Conservation (phyloP, 129 eudicot species). For the Flaveria bidentis region DNA sequence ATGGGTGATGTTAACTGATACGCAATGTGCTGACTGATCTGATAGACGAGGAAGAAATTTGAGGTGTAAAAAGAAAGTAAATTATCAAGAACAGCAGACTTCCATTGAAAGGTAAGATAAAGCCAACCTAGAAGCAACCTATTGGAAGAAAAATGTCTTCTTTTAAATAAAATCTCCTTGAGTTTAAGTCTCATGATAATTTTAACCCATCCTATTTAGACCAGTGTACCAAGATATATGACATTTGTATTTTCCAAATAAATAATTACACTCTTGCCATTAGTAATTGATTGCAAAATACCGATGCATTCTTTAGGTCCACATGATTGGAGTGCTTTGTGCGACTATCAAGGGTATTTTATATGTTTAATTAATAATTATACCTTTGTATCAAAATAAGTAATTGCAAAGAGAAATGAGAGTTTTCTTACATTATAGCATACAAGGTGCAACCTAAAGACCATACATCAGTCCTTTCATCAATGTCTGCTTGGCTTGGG, state of each 20-base stretch:
- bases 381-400: neutral
- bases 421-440: conserved; percentile 77
- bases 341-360: neutral
- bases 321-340: neutral
- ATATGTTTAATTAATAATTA: neutral
- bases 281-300: neutral
- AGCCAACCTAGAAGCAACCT: no score
- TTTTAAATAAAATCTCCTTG: neutral
- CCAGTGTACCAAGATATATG: neutral
- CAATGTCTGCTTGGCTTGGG: conserved; percentile 94
- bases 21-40: neutral
- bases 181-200: neutral
- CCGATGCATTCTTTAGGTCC: neutral
- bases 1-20: neutral
- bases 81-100: neutral
- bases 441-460: conserved; percentile 90
- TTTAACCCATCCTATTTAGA: no score
- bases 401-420: conserved; percentile 11
- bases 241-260: neutral
- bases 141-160: neutral
- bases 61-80: conserved; percentile 1
- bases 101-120: neutral
- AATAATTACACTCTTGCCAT: neutral
- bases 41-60: neutral
- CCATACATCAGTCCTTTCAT: conserved; percentile 95